Evolutionary conservation across 2,329 filamentous ascomycete genomes (phyloP).

Genomic region (Colletotrichum sp.): DNA sequence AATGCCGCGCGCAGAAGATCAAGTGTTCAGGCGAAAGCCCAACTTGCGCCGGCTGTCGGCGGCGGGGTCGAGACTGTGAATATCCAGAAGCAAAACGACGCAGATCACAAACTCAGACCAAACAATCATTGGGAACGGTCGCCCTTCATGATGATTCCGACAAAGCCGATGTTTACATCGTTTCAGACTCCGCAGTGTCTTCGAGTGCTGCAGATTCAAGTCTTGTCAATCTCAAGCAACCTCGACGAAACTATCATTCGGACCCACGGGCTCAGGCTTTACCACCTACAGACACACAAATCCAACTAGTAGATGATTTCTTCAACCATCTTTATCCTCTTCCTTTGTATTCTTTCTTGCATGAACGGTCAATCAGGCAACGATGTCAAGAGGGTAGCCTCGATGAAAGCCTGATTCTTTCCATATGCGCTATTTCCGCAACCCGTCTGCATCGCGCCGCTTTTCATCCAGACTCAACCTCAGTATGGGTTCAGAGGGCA

Average conservation of each 20-base stretch:
- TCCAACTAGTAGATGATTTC: conserved; percentile 25
- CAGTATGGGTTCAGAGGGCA: neutral
- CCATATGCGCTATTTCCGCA: neutral
- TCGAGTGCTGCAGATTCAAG: neutral
- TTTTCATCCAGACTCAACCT: neutral
- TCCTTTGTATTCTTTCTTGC: conserved; percentile 19
- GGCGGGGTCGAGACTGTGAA: neutral
- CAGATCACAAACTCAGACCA: neutral
- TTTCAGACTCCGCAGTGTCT: neutral
- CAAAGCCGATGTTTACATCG: neutral
- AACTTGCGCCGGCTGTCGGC: neutral
- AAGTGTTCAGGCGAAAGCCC: neutral
- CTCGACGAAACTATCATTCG: neutral
- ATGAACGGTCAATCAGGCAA: neutral
- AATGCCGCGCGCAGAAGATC: neutral
- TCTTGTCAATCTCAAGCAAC: neutral
- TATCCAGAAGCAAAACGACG: neutral
- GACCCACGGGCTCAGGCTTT: neutral
- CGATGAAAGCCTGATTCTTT: conserved; percentile 18
- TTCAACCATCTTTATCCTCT: conserved; percentile 26
- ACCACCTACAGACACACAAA: conserved; percentile 5
- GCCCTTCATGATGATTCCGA: neutral
- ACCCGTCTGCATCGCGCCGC: neutral
- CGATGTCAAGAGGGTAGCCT: neutral
- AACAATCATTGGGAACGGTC: neutral